Conservation (phyloP, 2,329 filamentous ascomycete genomes). For the Hypoxylon sp. region DNA sequence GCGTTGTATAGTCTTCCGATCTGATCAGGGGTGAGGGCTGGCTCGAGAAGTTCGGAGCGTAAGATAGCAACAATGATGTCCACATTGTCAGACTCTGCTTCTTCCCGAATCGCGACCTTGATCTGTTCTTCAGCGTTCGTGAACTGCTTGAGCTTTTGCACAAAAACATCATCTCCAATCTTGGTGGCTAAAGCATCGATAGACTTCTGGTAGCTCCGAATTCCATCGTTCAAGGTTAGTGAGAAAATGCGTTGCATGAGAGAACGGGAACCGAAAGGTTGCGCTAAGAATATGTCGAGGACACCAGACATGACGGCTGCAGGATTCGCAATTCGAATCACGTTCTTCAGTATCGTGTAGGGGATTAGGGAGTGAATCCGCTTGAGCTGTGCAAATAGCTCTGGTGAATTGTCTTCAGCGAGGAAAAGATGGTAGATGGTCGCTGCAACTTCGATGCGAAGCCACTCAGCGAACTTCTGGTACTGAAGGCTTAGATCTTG, state of each 20-base stretch:
- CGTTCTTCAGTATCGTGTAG: conserved; percentile 94
- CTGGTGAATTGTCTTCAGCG: conserved; percentile 97
- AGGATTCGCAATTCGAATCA: conserved; percentile 95
- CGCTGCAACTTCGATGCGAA: conserved; percentile 95
- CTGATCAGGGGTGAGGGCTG: conserved; percentile 80
- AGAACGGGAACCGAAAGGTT: conserved; percentile 91
- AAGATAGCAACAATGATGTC: conserved; percentile 90
- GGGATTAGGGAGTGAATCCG: conserved; percentile 95
- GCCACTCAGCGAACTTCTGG: conserved; percentile 98
- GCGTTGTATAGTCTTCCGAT: conserved; percentile 91
- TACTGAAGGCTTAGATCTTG: conserved; percentile 93
- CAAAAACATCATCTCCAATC: conserved; percentile 85
- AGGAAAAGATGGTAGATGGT: conserved; percentile 98
- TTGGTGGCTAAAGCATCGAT: conserved; percentile 84
- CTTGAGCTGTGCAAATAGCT: conserved; percentile 94
- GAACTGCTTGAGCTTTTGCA: conserved; percentile 85
- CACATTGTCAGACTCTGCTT: conserved; percentile 80
- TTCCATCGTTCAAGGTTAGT: conserved; percentile 90
- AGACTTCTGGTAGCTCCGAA: conserved; percentile 85
- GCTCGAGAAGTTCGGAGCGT: conserved; percentile 81
- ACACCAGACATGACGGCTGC: conserved; percentile 97
- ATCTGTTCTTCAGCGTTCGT: conserved; percentile 80
- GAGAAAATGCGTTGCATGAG: conserved; percentile 96
- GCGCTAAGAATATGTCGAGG: conserved; percentile 93
- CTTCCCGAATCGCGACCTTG: conserved; percentile 80